phyloP scores from a whole-genome alignment of 2,329 filamentous ascomycete genomes.

The Cladophialophora exuberans region DNA sequence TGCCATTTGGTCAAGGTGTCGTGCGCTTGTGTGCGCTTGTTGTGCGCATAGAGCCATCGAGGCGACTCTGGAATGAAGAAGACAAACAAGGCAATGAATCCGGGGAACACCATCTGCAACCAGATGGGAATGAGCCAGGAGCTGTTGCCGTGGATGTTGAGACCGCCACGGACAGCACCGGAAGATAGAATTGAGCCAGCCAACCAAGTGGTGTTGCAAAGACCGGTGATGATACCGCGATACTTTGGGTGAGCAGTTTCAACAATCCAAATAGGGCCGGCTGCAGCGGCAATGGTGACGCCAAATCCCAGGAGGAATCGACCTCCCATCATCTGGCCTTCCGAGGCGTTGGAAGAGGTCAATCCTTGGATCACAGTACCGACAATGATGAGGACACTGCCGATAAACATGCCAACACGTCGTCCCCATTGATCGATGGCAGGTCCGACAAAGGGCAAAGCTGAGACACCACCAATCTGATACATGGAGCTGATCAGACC shows the following conservation, averaged over 20 bases:
- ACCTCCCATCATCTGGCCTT: conserved; percentile 59
- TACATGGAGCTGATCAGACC: conserved; percentile 53
- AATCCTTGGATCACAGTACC: conserved; percentile 55
- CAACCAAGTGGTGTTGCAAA: conserved; percentile 58
- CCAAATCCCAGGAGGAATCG: conserved; percentile 61
- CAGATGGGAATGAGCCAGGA: conserved; percentile 65
- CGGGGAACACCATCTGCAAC: conserved; percentile 52
- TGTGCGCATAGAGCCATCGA: conserved; percentile 63
- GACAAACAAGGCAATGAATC: conserved; percentile 53
- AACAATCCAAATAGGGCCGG: conserved; percentile 66
- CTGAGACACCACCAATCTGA: conserved; percentile 51
- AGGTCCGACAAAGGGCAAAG: conserved; percentile 52
- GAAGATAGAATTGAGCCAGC: conserved; percentile 58
- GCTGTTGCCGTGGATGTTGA: conserved; percentile 36
- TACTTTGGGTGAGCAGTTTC: conserved; percentile 67
- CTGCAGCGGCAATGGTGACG: conserved; percentile 61
- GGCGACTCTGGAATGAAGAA: conserved; percentile 66
- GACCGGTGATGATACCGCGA: conserved; percentile 63
- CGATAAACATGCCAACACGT: conserved; percentile 60
- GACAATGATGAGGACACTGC: conserved; percentile 56
- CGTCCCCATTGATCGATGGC: conserved; percentile 55
- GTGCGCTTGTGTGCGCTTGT: conserved; percentile 62
- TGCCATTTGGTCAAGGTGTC: conserved; percentile 63
- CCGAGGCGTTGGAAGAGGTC: conserved; percentile 45
- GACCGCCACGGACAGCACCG: conserved; percentile 57